phyloP scores from a whole-genome alignment of 1,284 basidiomycete genomes.

The Fistulinella cinereoalba region DNA sequence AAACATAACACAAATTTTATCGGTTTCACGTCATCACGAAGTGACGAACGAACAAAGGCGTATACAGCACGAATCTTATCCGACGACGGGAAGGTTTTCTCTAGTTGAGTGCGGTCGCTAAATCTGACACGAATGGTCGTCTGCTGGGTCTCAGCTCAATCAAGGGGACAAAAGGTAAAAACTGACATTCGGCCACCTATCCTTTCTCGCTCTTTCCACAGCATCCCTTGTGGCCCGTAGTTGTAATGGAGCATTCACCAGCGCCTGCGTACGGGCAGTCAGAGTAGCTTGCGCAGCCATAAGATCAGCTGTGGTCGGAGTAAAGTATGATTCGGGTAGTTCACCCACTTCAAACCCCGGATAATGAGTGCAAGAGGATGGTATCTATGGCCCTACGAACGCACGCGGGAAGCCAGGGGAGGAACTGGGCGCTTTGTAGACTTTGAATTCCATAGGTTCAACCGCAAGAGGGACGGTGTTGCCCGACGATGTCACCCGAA shows the following conservation, averaged over 20 bases:
- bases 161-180: background rate
- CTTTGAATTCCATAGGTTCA: slow-evolving; percentile 39
- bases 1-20: slow-evolving; percentile 81
- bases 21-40: slow-evolving; percentile 69
- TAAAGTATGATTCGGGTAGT: slow-evolving; percentile 72
- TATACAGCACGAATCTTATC: slow-evolving; percentile 80
- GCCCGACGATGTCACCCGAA: slow-evolving; percentile 3
- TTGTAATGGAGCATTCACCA: slow-evolving; percentile 76
- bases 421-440: slow-evolving; percentile 44
- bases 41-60: slow-evolving; percentile 72
- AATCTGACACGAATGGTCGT: slow-evolving; percentile 82
- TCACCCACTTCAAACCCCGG: slow-evolving; percentile 32
- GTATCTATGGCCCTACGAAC: slow-evolving; percentile 18
- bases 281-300: slow-evolving; percentile 66
- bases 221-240: slow-evolving; percentile 68
- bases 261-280: slow-evolving; percentile 57
- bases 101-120: slow-evolving; percentile 78
- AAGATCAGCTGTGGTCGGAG: slow-evolving; percentile 72
- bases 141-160: slow-evolving; percentile 37
- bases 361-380: slow-evolving; percentile 8
- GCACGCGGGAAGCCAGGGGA: slow-evolving; percentile 18
- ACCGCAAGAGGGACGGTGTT: background rate
- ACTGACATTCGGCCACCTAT: slow-evolving; percentile 71
- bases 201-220: slow-evolving; percentile 56
- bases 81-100: slow-evolving; percentile 70